Evolutionary conservation across 2,329 filamentous ascomycete species (phyloP).

Genomic region (Fusarium miscanthi): DNA sequence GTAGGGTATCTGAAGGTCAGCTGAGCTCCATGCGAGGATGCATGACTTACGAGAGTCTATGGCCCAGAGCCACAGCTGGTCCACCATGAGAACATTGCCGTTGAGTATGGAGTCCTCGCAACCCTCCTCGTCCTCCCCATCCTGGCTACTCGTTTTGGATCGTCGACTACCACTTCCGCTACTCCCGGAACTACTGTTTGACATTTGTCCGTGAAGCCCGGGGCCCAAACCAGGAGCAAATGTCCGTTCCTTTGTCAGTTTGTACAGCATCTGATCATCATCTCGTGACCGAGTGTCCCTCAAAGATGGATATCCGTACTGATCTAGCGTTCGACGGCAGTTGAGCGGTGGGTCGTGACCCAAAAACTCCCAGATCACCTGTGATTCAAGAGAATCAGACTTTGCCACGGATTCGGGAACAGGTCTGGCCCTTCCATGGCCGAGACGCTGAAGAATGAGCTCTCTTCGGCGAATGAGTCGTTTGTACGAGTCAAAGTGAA

Average conservation of each 20-base stretch:
- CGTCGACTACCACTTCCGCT: slow-evolving; percentile 43
- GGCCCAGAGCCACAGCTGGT: slow-evolving; percentile 72
- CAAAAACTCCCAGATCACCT: slow-evolving; percentile 72
- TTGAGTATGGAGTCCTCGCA: slow-evolving; percentile 56
- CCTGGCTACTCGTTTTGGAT: slow-evolving; percentile 46
- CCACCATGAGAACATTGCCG: slow-evolving; percentile 73
- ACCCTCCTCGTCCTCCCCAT: slow-evolving; percentile 42
- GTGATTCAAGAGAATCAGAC: slow-evolving; percentile 66
- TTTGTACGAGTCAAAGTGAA: slow-evolving; percentile 73
- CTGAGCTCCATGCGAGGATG: fast-evolving
- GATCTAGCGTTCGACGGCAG: slow-evolving; percentile 70
- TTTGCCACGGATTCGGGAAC: slow-evolving; percentile 65
- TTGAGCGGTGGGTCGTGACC: slow-evolving; percentile 71
- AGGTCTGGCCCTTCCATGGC: slow-evolving; percentile 65
- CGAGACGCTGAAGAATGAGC: slow-evolving; percentile 63
- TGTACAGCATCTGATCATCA: slow-evolving; percentile 75
- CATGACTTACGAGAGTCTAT: slow-evolving; percentile 61
- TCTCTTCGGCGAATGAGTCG: slow-evolving; percentile 66
- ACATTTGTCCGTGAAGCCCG: slow-evolving; percentile 45
- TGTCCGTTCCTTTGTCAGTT: slow-evolving; percentile 65
- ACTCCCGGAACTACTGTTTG: slow-evolving; percentile 44
- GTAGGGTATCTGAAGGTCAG: slow-evolving; percentile 56
- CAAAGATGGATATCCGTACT: slow-evolving; percentile 71
- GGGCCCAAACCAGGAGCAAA: slow-evolving; percentile 37
- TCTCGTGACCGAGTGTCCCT: slow-evolving; percentile 70